phyloP scores from a whole-genome alignment of 1,139 yeast species.

The Meyerozyma sp. region DNA sequence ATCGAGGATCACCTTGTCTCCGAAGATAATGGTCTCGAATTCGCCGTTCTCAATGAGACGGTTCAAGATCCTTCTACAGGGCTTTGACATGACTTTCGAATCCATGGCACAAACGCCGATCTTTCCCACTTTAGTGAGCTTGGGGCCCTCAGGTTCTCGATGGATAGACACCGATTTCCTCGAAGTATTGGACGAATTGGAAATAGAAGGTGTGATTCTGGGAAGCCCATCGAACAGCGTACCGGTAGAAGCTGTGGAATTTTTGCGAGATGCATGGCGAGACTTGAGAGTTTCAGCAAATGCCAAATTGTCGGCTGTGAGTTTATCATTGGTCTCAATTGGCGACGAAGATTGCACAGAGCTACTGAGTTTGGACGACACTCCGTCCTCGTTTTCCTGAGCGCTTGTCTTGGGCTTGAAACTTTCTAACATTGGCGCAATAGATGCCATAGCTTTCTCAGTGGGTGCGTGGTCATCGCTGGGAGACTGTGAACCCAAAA shows the following conservation, averaged over 20 bases:
- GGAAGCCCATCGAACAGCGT: conserved; percentile 11
- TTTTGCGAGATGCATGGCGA: conserved; percentile 13
- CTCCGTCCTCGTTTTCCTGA: conserved; percentile 37
- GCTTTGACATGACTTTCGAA: conserved; percentile 90
- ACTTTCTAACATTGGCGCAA: conserved; percentile 70
- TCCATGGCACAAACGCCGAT: conserved; percentile 99
- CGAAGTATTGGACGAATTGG: conserved; percentile 35
- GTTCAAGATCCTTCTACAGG: conserved; percentile 87
- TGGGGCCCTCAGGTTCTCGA: conserved; percentile 39
- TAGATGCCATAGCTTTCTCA: conserved; percentile 64
- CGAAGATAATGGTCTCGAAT: conserved; percentile 93
- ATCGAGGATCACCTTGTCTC: conserved; percentile 94
- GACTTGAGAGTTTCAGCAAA: conserved; percentile 8
- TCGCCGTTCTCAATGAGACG: conserved; percentile 89
- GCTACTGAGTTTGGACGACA: conserved; percentile 7
- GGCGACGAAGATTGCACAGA: conserved; percentile 7
- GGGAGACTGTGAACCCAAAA: conserved; percentile 11
- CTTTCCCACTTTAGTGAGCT: conserved; percentile 75
- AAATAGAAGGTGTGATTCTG: conserved; percentile 30
- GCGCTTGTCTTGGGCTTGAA: conserved; percentile 70
- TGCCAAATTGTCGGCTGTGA: conserved; percentile 16
- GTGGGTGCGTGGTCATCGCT: conserved; percentile 20
- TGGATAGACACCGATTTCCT: conserved; percentile 43
- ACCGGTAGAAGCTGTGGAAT: conserved; percentile 17
- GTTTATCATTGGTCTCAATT: conserved; percentile 9